Conservation (phyloP, 129 eudicot genomes). For the Chrysanthemum seticuspe region DNA sequence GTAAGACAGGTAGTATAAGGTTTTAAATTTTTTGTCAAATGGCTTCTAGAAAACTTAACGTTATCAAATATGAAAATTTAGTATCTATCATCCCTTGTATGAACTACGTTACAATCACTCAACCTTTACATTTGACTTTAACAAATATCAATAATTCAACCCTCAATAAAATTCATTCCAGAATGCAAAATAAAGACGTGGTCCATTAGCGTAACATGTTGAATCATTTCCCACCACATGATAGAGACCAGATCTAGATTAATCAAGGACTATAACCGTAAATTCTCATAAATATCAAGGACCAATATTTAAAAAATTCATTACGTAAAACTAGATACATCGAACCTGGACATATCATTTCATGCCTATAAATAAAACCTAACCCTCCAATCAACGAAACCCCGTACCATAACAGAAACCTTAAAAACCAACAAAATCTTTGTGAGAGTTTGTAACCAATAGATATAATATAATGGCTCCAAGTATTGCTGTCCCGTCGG, state of each 20-base stretch:
- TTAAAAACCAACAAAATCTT: background rate
- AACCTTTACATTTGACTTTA: too few species aligned
- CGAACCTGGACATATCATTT: slow-evolving; percentile 26
- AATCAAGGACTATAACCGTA: background rate
- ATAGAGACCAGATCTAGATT: background rate
- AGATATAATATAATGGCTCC: slow-evolving; percentile 10
- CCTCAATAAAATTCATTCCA: too few species aligned
- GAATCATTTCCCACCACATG: slow-evolving; percentile 17
- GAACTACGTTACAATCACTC: too few species aligned
- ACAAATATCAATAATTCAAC: too few species aligned
- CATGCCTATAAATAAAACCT: slow-evolving; percentile 17
- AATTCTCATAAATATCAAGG: background rate
- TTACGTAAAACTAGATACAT: slow-evolving; percentile 14
- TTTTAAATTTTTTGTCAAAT: too few species aligned
- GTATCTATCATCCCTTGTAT: too few species aligned
- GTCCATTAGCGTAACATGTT: background rate
- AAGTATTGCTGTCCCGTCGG: slow-evolving; percentile 8
- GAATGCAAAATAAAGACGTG: too few species aligned
- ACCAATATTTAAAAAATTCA: background rate
- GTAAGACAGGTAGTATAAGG: too few species aligned
- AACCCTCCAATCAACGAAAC: background rate
- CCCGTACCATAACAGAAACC: background rate
- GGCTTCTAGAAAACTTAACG: too few species aligned
- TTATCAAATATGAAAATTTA: too few species aligned
- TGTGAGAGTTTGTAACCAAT: background rate